These are phyloP conservation scores for Tetracladium setigerum DNA, from an alignment of 495 filamentous ascomycete species.

Conservation along the genomic window DNA sequence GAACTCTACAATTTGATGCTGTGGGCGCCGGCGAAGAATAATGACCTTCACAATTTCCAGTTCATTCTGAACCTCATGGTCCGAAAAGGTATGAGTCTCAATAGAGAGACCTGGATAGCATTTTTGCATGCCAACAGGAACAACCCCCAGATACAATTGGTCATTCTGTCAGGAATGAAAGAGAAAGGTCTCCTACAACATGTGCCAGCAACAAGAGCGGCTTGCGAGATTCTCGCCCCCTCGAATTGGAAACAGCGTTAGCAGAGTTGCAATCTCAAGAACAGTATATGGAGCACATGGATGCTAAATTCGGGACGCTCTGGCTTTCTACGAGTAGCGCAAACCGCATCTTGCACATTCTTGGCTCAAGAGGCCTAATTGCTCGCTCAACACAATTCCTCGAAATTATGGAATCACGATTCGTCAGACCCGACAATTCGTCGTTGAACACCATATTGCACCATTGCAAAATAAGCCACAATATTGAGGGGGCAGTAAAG, in stretches of 20 bases:
- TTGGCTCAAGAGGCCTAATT: slow-evolving; percentile 10
- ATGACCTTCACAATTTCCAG: slow-evolving; percentile 14
- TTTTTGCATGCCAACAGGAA: slow-evolving; percentile 9
- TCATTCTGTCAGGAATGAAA: slow-evolving; percentile 14
- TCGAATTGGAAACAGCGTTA: slow-evolving; percentile 8
- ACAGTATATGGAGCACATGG: slow-evolving; percentile 14
- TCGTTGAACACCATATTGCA: slow-evolving; percentile 13
- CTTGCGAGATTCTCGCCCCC: slow-evolving; percentile 5
- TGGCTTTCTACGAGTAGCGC: slow-evolving; percentile 13
- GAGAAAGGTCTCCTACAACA: slow-evolving; percentile 10
- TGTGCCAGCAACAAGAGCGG: background rate
- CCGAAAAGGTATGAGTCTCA: slow-evolving; percentile 5
- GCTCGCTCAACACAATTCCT: slow-evolving; percentile 13
- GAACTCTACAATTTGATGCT: slow-evolving; percentile 20
- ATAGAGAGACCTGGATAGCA: slow-evolving; percentile 15
- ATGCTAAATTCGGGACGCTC: slow-evolving; percentile 4
- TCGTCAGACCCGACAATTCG: background rate
- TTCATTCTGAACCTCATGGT: slow-evolving; percentile 18
- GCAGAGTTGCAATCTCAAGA: slow-evolving; percentile 4
- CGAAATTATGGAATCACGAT: slow-evolving; percentile 10
- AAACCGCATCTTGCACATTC: slow-evolving; percentile 11
- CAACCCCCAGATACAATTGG: slow-evolving; percentile 1
- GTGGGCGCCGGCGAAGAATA: slow-evolving; percentile 6
- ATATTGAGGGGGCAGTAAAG: slow-evolving; percentile 11
- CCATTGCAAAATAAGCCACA: slow-evolving; percentile 10